Conservation (phyloP, 169 alveolate genomes). For the Ichthyophthirius multifiliis region DNA sequence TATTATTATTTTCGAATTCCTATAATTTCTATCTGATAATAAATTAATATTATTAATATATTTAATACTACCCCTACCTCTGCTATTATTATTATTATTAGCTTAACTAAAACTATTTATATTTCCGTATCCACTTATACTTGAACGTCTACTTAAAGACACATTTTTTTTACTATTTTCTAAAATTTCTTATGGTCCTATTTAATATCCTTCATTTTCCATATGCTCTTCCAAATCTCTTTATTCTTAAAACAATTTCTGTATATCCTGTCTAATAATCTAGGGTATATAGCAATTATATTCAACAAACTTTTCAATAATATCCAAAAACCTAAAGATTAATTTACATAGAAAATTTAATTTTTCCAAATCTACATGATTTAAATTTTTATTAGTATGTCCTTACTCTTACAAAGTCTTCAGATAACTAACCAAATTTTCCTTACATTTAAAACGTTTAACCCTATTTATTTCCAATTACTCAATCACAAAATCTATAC, state of each 20-base stretch:
- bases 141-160: neutral
- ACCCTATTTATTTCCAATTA: neutral
- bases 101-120: neutral
- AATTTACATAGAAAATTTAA: neutral
- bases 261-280: neutral
- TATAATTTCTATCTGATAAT: no score
- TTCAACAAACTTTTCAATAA: neutral
- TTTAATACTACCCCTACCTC: no score
- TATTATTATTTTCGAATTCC: no score
- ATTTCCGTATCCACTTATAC: neutral
- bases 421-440: neutral
- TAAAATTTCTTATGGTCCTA: neutral
- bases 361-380: neutral
- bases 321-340: neutral
- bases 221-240: neutral
- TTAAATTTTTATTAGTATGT: neutral
- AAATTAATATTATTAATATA: no score
- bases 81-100: neutral
- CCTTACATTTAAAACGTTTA: neutral
- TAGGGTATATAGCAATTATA: neutral
- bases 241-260: neutral
- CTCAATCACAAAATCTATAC: neutral
- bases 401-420: neutral
- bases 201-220: neutral
- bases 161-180: neutral